These are phyloP conservation scores for Dioszegia hungarica DNA, from an alignment of 768 basidiomycete species.

Conservation along the genomic window DNA sequence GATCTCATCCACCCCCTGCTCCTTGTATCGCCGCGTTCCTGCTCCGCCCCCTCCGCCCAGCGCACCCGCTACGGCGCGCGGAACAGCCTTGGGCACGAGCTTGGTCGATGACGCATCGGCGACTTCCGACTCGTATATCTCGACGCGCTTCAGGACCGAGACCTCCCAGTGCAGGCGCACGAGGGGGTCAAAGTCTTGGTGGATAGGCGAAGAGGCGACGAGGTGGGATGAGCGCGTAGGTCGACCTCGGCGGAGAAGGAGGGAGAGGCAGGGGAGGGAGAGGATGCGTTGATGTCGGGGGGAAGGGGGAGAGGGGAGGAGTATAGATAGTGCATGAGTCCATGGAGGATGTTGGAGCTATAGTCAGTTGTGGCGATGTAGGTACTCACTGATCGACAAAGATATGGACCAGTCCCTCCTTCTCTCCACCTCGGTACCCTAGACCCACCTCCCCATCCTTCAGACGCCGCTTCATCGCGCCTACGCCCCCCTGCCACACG, in stretches of 20 bases:
- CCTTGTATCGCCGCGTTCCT: slow-evolving; percentile 51
- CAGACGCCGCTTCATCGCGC: slow-evolving; percentile 15
- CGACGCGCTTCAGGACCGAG: slow-evolving; percentile 43
- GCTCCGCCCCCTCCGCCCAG: neutral
- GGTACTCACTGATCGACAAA: slow-evolving; percentile 45
- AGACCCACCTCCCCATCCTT: slow-evolving; percentile 6
- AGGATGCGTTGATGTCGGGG: slow-evolving; percentile 36
- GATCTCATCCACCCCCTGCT: slow-evolving; percentile 93
- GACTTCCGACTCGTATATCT: slow-evolving; percentile 36
- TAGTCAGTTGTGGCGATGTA: neutral
- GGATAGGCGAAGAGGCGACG: slow-evolving; percentile 42
- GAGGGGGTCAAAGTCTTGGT: slow-evolving; percentile 40
- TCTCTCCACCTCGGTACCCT: slow-evolving; percentile 17
- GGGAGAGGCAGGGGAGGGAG: slow-evolving; percentile 41
- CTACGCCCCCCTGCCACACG: slow-evolving; percentile 43
- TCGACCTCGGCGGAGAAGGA: slow-evolving; percentile 42
- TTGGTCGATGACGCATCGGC: slow-evolving; percentile 22
- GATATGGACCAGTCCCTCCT: slow-evolving; percentile 22
- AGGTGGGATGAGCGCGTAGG: slow-evolving; percentile 39
- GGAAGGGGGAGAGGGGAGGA: slow-evolving; percentile 18
- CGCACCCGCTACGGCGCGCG: neutral
- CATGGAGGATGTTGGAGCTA: slow-evolving; percentile 44
- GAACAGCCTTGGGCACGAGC: slow-evolving; percentile 14
- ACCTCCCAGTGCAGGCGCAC: slow-evolving; percentile 45
- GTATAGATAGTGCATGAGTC: slow-evolving; percentile 29